phyloP scores from a whole-genome alignment of 768 basidiomycete genomes.

The Collybiopsis confluens region DNA sequence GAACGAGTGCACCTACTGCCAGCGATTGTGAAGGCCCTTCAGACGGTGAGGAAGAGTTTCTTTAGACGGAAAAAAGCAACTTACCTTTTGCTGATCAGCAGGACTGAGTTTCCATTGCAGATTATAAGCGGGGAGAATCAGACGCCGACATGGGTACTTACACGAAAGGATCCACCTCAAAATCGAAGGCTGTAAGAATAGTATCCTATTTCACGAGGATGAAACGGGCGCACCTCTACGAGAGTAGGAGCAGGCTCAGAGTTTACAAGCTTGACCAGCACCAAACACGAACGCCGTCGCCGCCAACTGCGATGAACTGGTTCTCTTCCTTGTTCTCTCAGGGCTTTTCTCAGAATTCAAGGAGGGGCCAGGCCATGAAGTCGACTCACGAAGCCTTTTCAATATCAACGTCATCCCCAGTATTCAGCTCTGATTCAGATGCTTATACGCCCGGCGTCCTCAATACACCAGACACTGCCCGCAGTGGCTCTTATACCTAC shows the following conservation, averaged over 20 bases:
- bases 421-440: conserved; percentile 48
- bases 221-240: conserved; percentile 44
- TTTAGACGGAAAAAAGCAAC: conserved; percentile 1
- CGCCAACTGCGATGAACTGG: conserved; percentile 58
- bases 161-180: conserved; percentile 63
- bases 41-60: not conserved
- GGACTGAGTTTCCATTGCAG: conserved; percentile 22
- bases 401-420: conserved; percentile 70
- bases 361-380: conserved; percentile 64
- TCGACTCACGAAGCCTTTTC: conserved; percentile 88
- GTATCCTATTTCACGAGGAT: not conserved
- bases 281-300: not conserved
- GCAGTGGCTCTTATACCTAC: conserved; percentile 65
- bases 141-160: conserved; percentile 26
- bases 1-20: not conserved
- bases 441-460: conserved; percentile 55
- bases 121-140: not conserved
- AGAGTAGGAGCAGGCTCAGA: conserved; percentile 29
- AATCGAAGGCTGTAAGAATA: not conserved
- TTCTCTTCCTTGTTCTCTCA: conserved; percentile 60
- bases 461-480: conserved; percentile 41
- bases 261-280: not conserved
- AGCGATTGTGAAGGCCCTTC: conserved; percentile 7
- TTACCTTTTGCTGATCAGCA: conserved; percentile 67
- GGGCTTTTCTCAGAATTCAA: conserved; percentile 41